Percentiles rank a stretch among this genome's conserved stretches.
Evolutionary conservation across 306 rosid species (phyloP).

Genomic region (Ceratonia siliqua): DNA sequence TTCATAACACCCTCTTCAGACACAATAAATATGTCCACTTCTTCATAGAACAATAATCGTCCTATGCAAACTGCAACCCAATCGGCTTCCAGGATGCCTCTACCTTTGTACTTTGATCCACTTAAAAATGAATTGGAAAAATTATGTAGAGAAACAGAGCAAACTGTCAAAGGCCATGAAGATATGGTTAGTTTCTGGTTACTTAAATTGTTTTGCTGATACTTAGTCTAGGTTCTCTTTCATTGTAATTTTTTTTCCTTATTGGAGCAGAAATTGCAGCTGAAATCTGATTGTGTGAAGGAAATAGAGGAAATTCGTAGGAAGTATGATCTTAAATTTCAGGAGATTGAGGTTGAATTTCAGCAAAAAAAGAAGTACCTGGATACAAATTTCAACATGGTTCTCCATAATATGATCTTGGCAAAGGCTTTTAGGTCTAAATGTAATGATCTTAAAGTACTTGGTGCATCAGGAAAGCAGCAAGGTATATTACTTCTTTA

Average conservation of each 20-base stretch:
- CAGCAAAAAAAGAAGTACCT: conserved; percentile 42
- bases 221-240: conserved; percentile 16
- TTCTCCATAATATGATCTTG: conserved; percentile 53
- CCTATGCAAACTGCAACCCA: conserved; percentile 43
- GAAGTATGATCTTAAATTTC: conserved; percentile 55
- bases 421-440: conserved; percentile 66
- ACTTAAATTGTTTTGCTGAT: conserved; percentile 6
- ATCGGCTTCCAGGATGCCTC: conserved; percentile 34
- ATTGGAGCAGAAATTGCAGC: conserved; percentile 61
- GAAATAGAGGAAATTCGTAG: conserved; percentile 60
- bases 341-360: conserved; percentile 51
- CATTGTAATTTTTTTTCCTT: conserved; percentile 16
- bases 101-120: conserved; percentile 47
- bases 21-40: conserved; percentile 38
- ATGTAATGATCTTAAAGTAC: conserved; percentile 47
- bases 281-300: conserved; percentile 58
- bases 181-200: conserved; percentile 55
- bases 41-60: conserved; percentile 47
- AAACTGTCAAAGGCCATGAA: conserved; percentile 38
- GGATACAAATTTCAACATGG: conserved; percentile 43
- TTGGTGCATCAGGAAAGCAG: conserved; percentile 42
- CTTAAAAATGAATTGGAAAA: conserved; percentile 65
- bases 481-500: conserved; percentile 61
- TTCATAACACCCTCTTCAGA: conserved; percentile 33
- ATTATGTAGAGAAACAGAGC: conserved; percentile 43